These are phyloP conservation scores for Seminavis robusta DNA, from an alignment of 108 stramenopile genomes.

Conservation along the genomic window DNA sequence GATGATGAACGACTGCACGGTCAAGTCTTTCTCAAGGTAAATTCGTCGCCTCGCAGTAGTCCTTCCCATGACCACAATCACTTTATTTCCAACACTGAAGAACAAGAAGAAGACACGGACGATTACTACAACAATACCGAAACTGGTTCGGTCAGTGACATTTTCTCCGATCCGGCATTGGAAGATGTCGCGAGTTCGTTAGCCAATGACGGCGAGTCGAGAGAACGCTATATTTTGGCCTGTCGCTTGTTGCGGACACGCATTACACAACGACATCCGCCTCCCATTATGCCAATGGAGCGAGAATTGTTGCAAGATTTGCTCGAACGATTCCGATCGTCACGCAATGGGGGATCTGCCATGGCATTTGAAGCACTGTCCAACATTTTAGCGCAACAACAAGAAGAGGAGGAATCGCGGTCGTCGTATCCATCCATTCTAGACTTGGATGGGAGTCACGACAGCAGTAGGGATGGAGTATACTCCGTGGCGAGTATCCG, in stretches of 20 bases:
- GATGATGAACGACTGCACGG: too few species aligned
- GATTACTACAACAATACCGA: conserved; percentile 5
- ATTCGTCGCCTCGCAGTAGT: not conserved
- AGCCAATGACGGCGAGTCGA: too few species aligned
- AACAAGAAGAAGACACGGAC: not conserved
- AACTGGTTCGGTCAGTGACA: too few species aligned
- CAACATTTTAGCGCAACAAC: not conserved
- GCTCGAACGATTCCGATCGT: conserved; percentile 11
- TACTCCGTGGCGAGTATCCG: too few species aligned
- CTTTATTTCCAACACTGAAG: not conserved
- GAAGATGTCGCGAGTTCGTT: conserved; percentile 25
- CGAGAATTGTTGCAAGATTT: conserved; percentile 23
- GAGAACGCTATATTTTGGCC: conserved; percentile 33
- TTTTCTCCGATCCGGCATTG: conserved; percentile 22
- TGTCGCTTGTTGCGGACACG: conserved; percentile 34
- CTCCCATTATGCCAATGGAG: conserved; percentile 7
- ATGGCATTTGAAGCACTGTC: conserved; percentile 24
- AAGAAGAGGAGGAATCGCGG: too few species aligned
- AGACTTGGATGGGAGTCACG: too few species aligned
- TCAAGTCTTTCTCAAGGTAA: not conserved
- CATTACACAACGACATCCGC: conserved; percentile 18
- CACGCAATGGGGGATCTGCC: conserved; percentile 3
- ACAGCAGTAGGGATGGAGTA: too few species aligned
- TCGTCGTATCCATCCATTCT: conserved; percentile 6
- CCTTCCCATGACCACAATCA: not conserved